phyloP scores from a whole-genome alignment of 331 rosid genomes.

The Malus hybrid region DNA sequence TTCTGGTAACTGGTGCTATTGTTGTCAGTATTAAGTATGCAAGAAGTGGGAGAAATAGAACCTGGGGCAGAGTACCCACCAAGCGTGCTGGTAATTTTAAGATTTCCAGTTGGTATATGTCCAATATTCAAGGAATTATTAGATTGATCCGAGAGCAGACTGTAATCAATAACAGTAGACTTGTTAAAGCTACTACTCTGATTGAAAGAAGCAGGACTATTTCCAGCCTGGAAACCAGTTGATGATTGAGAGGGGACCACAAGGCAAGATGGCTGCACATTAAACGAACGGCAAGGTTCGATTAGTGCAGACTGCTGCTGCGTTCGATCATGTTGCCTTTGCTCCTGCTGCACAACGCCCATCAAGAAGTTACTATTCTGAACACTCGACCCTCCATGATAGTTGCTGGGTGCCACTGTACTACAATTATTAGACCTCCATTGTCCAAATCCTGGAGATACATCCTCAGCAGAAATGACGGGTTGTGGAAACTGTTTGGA shows the following conservation, averaged over 20 bases:
- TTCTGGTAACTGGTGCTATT: slow-evolving; percentile 25
- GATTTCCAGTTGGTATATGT: slow-evolving; percentile 25
- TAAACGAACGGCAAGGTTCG: slow-evolving; percentile 41
- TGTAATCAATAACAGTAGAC: slow-evolving; percentile 36
- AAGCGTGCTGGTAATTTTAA: slow-evolving; percentile 19
- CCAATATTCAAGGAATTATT: slow-evolving; percentile 27
- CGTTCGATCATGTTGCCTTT: slow-evolving; percentile 15
- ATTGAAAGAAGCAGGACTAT: slow-evolving; percentile 34
- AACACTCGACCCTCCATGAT: slow-evolving; percentile 26
- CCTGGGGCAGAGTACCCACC: slow-evolving; percentile 22
- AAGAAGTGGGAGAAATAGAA: slow-evolving; percentile 28
- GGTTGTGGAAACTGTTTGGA: slow-evolving; percentile 33
- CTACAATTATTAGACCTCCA: slow-evolving; percentile 38
- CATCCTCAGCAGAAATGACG: slow-evolving; percentile 31
- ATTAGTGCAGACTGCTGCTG: slow-evolving; percentile 30
- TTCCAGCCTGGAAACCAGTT: slow-evolving; percentile 33
- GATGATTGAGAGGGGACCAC: slow-evolving; percentile 53
- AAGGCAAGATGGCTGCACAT: slow-evolving; percentile 74
- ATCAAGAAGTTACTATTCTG: slow-evolving; percentile 33
- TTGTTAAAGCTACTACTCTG: slow-evolving; percentile 31
- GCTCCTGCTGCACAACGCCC: slow-evolving; percentile 40
- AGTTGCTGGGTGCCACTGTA: slow-evolving; percentile 27
- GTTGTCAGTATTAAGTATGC: slow-evolving; percentile 21
- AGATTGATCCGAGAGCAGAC: slow-evolving; percentile 31
- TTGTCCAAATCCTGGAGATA: slow-evolving; percentile 35